Evolutionary conservation across 2,329 filamentous ascomycete genomes (phyloP).

Genomic region (Venturia oleaginea): DNA sequence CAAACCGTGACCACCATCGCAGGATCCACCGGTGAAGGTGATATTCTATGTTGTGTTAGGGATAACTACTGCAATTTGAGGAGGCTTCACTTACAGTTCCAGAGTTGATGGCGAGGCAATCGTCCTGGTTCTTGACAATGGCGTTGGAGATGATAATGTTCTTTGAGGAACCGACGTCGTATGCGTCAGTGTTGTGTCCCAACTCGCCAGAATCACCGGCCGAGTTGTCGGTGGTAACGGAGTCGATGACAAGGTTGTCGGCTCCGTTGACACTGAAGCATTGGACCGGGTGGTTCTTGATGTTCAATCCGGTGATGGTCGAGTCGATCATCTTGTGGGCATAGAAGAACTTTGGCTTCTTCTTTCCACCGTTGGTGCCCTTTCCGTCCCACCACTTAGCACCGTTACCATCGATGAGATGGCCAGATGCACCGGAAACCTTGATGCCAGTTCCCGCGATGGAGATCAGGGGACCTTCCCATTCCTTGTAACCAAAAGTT

Average conservation of each 20-base stretch:
- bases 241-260: slow-evolving; percentile 37
- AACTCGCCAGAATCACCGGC: slow-evolving; percentile 30
- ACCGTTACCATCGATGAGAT: slow-evolving; percentile 49
- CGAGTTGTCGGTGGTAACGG: slow-evolving; percentile 49
- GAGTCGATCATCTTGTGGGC: slow-evolving; percentile 8
- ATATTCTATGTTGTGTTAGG: slow-evolving; percentile 20
- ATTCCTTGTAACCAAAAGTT: slow-evolving; percentile 12
- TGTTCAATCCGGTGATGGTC: slow-evolving; percentile 39
- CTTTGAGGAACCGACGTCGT: slow-evolving; percentile 44
- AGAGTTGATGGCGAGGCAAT: slow-evolving; percentile 51
- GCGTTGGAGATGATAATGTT: slow-evolving; percentile 43
- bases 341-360: slow-evolving; percentile 16
- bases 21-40: slow-evolving; percentile 31
- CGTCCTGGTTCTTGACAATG: slow-evolving; percentile 49
- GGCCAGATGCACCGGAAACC: slow-evolving; percentile 43
- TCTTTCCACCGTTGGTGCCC: slow-evolving; percentile 27
- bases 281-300: slow-evolving; percentile 49
- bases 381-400: slow-evolving; percentile 42
- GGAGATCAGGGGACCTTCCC: slow-evolving; percentile 12
- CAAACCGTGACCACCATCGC: slow-evolving; percentile 47
- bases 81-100: slow-evolving; percentile 27
- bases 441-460: slow-evolving; percentile 37
- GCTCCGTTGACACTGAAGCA: slow-evolving; percentile 39
- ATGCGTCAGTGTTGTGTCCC: slow-evolving; percentile 47
- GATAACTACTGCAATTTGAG: neutral